Evolutionary conservation across 2,329 filamentous ascomycete genomes (phyloP).

Genomic region (Orbilia ellipsospora): DNA sequence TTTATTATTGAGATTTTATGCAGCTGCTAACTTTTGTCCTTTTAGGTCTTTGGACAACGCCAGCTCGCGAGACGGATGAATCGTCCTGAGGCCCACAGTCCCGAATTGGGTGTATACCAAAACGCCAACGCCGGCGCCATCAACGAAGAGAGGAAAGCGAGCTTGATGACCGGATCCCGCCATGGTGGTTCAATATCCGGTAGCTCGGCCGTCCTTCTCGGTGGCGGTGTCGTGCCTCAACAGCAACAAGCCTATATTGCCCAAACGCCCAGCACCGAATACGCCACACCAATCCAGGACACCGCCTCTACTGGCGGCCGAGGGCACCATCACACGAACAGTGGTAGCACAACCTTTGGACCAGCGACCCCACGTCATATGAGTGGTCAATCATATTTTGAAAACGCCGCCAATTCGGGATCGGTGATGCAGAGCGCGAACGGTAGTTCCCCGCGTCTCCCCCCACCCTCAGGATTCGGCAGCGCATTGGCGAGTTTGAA

Average conservation of each 20-base stretch:
- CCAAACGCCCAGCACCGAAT: constrained; percentile 52
- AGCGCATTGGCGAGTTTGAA: constrained; percentile 62
- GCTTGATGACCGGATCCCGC: constrained; percentile 61
- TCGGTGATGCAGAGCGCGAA: constrained; percentile 79
- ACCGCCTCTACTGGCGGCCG: constrained; percentile 35
- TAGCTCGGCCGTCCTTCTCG: constrained; percentile 72
- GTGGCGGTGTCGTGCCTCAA: constrained; percentile 68
- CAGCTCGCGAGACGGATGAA: constrained; percentile 81
- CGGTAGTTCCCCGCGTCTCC: constrained; percentile 77
- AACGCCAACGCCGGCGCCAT: constrained; percentile 78
- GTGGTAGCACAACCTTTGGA: constrained; percentile 48
- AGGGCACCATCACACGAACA: constrained; percentile 47
- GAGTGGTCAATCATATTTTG: constrained; percentile 49
- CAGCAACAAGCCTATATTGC: constrained; percentile 60
- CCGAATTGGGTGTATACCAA: constrained; percentile 83
- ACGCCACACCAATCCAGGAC: constrained; percentile 49
- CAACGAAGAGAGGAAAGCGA: constrained; percentile 73
- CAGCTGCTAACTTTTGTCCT: not conserved
- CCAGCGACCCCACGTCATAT: constrained; percentile 37
- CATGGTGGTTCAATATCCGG: constrained; percentile 66
- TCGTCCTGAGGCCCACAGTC: constrained; percentile 70
- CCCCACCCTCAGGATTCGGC: constrained; percentile 69
- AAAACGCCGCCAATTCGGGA: constrained; percentile 60
- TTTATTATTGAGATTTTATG: constrained; percentile 9
- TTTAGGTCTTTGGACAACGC: constrained; percentile 84